Evolutionary conservation across 805 yeast species (phyloP).

Genomic region (Candida qinlingensis): DNA sequence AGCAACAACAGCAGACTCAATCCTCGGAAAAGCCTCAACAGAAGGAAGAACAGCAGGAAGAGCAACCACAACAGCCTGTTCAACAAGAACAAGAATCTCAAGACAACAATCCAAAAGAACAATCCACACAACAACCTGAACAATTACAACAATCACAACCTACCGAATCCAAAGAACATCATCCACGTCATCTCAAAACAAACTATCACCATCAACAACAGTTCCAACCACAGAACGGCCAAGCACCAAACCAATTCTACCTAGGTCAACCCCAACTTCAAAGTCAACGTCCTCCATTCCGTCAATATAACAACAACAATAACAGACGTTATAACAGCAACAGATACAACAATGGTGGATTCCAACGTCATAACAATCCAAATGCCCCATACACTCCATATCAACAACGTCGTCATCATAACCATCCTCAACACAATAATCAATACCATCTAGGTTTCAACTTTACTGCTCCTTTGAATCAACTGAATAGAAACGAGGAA

Average conservation of each 20-base stretch:
- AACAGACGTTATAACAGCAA: slow-evolving; percentile 18
- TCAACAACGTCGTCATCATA: slow-evolving; percentile 12
- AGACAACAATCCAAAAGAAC: slow-evolving; percentile 8
- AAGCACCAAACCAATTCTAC: background rate
- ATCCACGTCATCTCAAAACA: slow-evolving; percentile 18
- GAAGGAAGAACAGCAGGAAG: background rate
- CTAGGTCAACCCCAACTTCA: slow-evolving; percentile 8
- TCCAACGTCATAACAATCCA: slow-evolving; percentile 10
- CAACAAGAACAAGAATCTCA: slow-evolving; percentile 9
- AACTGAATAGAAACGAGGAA: slow-evolving; percentile 14
- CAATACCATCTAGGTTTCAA: slow-evolving; percentile 1
- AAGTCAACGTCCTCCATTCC: slow-evolving; percentile 16
- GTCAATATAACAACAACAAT: slow-evolving; percentile 19
- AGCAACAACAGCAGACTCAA: slow-evolving; percentile 1
- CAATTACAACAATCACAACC: slow-evolving; percentile 9
- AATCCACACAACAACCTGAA: slow-evolving; percentile 6
- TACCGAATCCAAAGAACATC: slow-evolving; percentile 2
- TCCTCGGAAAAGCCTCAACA: slow-evolving; percentile 6
- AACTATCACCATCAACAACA: slow-evolving; percentile 9
- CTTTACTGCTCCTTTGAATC: slow-evolving; percentile 1
- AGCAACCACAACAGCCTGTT: slow-evolving; percentile 3
- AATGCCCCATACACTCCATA: slow-evolving; percentile 8
- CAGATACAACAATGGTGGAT: slow-evolving; percentile 5
- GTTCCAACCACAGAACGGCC: slow-evolving; percentile 13
- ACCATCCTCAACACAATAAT: slow-evolving; percentile 2